A percentile compares a stretch with the other conserved stretches of the same genome.
These are phyloP conservation scores for Nakazawaea molendinolei DNA, from an alignment of 805 yeast species.

Conservation along the genomic window DNA sequence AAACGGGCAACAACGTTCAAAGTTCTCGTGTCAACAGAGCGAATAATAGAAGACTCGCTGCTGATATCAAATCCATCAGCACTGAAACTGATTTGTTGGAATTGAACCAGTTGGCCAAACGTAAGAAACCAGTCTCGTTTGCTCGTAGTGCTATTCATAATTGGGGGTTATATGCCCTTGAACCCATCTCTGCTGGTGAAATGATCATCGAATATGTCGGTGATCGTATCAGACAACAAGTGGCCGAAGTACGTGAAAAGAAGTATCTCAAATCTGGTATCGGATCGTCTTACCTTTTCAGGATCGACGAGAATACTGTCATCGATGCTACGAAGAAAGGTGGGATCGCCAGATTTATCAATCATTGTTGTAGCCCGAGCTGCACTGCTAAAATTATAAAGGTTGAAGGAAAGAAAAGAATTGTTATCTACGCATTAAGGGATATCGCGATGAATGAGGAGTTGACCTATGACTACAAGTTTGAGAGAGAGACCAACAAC, in stretches of 20 bases:
- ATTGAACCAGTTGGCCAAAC: constrained; percentile 78
- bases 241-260: constrained; percentile 88
- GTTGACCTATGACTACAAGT: constrained; percentile 91
- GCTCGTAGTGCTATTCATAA: constrained; percentile 96
- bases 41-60: constrained; percentile 80
- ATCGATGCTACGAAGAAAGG: constrained; percentile 97
- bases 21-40: constrained; percentile 85
- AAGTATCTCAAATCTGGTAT: constrained; percentile 84
- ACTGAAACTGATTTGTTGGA: constrained; percentile 76
- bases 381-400: constrained; percentile 95
- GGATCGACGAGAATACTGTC: constrained; percentile 90
- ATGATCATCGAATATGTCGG: constrained; percentile 99
- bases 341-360: constrained; percentile 93
- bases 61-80: constrained; percentile 80
- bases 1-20: constrained; percentile 34
- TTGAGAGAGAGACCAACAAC: constrained; percentile 85
- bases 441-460: constrained; percentile 89
- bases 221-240: constrained; percentile 86
- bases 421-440: constrained; percentile 87
- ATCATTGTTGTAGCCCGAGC: constrained; percentile 96
- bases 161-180: constrained; percentile 96
- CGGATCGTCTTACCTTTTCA: constrained; percentile 88
- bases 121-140: constrained; percentile 93
- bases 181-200: constrained; percentile 91
- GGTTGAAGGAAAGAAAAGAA: constrained; percentile 89